Evolutionary conservation across 169 alveolate species (phyloP).

Genomic region (Eimeria zaria): DNA sequence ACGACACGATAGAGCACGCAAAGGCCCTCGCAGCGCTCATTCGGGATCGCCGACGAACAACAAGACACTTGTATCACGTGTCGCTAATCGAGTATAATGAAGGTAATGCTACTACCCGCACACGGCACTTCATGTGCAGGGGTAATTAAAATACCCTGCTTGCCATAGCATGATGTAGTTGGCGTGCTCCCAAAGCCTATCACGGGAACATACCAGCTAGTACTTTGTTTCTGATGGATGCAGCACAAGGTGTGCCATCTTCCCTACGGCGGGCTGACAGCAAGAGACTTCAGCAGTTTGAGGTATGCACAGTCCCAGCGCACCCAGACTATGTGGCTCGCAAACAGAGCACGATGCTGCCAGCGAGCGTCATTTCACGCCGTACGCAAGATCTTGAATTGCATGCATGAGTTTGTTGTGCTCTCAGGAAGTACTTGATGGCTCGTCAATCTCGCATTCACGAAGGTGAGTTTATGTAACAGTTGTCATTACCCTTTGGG

Average conservation of each 20-base stretch:
- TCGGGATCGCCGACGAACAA: conserved; percentile 41
- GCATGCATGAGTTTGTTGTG: neutral
- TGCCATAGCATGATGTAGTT: neutral
- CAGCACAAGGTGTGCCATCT: conserved; percentile 49
- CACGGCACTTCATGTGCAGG: no score
- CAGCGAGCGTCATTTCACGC: neutral
- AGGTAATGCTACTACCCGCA: neutral
- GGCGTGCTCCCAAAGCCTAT: neutral
- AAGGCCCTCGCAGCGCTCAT: conserved; percentile 72
- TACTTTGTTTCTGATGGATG: neutral
- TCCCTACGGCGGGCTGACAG: conserved; percentile 56
- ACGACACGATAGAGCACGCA: conserved; percentile 61
- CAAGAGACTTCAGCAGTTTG: conserved; percentile 37
- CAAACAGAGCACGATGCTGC: neutral
- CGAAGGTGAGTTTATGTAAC: conserved; percentile 14
- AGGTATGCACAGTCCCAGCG: conserved; percentile 48
- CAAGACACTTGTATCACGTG: conserved; percentile 62
- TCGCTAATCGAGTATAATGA: conserved; percentile 57
- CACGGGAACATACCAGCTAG: neutral
- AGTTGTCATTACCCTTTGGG: neutral
- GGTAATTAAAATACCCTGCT: neutral
- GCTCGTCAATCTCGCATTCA: conserved; percentile 33
- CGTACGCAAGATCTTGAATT: neutral
- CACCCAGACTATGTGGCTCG: neutral
- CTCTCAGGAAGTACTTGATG: conserved; percentile 35